Evolutionary conservation across 2,329 filamentous ascomycete species (phyloP).

Genomic region (Alternaria metachromatica): DNA sequence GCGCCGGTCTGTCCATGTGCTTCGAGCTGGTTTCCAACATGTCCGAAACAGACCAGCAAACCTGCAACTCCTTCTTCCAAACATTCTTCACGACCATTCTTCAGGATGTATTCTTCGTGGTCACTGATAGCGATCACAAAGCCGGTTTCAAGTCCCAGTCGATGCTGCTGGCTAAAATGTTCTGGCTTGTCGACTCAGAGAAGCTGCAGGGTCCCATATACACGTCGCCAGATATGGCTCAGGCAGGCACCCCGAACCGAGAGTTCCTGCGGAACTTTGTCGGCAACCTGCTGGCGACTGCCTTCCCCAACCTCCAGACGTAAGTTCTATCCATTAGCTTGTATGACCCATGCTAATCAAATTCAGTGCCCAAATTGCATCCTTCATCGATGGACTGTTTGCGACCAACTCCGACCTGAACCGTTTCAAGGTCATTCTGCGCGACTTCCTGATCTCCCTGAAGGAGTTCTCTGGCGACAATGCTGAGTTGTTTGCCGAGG

Average conservation of each 20-base stretch:
- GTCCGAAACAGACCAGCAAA: constrained; percentile 84
- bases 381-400: constrained; percentile 90
- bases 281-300: constrained; percentile 80
- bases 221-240: constrained; percentile 75
- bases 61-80: constrained; percentile 95
- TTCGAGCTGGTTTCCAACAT: constrained; percentile 97
- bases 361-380: constrained; percentile 78
- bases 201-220: constrained; percentile 96
- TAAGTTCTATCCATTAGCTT: constrained; percentile 57
- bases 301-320: constrained; percentile 92
- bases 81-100: constrained; percentile 95
- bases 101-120: constrained; percentile 97
- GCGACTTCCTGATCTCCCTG: constrained; percentile 95
- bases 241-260: constrained; percentile 82
- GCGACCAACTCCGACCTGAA: constrained; percentile 85
- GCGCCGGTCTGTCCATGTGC: constrained; percentile 96
- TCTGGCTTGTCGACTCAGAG: constrained; percentile 88
- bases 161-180: constrained; percentile 90
- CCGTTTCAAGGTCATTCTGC: constrained; percentile 93
- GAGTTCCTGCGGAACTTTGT: constrained; percentile 92
- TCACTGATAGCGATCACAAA: constrained; percentile 98
- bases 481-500: constrained; percentile 88
- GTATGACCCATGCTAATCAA: constrained; percentile 34
- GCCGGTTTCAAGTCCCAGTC: constrained; percentile 99
- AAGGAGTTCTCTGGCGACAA: constrained; percentile 98